Evolutionary conservation across 306 rosid genomes (phyloP).

Genomic region (Pyrus betulifolia): DNA sequence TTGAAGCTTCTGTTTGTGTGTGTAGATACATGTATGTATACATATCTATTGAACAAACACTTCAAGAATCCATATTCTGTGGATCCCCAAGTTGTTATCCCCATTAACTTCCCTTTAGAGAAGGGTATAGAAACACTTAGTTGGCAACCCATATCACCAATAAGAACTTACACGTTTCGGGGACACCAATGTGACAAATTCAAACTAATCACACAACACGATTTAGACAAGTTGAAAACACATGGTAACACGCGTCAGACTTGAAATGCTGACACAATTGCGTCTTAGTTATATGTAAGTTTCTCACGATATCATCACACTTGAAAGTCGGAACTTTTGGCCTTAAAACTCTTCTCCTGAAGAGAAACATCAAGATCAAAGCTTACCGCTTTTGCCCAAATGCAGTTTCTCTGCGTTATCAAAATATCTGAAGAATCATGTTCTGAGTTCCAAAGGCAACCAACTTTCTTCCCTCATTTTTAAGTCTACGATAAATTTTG

Average conservation of each 20-base stretch:
- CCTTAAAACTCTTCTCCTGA: neutral
- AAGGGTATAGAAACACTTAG: neutral
- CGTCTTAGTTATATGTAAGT: too few species aligned
- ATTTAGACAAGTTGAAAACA: neutral
- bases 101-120: neutral
- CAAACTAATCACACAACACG: neutral
- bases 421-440: slow-evolving; percentile 18
- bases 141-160: neutral
- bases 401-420: neutral
- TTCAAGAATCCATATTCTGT: slow-evolving; percentile 1
- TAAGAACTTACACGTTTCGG: neutral
- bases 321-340: neutral
- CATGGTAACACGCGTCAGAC: too few species aligned
- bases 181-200: neutral
- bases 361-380: neutral
- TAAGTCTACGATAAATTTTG: neutral
- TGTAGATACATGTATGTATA: too few species aligned
- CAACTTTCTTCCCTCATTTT: neutral
- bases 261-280: too few species aligned
- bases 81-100: neutral
- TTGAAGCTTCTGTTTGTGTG: neutral
- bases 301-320: neutral
- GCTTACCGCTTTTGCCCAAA: neutral
- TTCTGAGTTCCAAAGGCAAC: slow-evolving; percentile 5
- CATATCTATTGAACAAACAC: neutral